phyloP scores from a whole-genome alignment of 2,329 filamentous ascomycete genomes.

The Falciphora oryzae region DNA sequence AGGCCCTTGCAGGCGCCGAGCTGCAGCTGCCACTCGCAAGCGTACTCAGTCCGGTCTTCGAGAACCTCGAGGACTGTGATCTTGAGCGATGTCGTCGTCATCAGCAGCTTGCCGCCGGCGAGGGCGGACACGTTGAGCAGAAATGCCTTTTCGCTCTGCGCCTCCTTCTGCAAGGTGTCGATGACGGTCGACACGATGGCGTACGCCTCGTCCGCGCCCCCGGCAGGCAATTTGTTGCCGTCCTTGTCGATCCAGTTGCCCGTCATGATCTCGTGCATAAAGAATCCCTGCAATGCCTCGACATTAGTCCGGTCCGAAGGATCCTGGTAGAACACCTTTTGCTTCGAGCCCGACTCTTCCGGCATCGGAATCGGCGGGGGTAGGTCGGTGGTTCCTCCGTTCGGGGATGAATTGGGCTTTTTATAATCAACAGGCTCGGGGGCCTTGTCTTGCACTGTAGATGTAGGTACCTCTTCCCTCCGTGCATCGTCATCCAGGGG shows the following conservation, averaged over 20 bases:
- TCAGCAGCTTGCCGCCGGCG: constrained; percentile 46
- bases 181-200: constrained; percentile 50
- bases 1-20: constrained; percentile 47
- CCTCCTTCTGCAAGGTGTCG: constrained; percentile 33
- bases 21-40: constrained; percentile 48
- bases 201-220: constrained; percentile 45
- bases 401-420: neutral
- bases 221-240: constrained; percentile 36
- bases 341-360: neutral
- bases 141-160: constrained; percentile 45
- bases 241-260: constrained; percentile 46
- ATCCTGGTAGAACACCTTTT: constrained; percentile 21
- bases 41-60: constrained; percentile 39
- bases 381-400: neutral
- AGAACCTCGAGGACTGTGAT: constrained; percentile 39
- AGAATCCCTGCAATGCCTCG: constrained; percentile 49
- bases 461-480: neutral
- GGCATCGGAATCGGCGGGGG: neutral
- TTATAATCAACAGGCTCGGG: neutral
- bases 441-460: neutral
- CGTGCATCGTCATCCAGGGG: neutral
- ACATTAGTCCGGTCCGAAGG: constrained; percentile 47
- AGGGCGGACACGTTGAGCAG: constrained; percentile 54
- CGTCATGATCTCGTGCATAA: constrained; percentile 43
- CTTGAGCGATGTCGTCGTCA: constrained; percentile 34